Evolutionary conservation across 345 rosid species (phyloP).

Genomic region (Eucalyptus sp.): DNA sequence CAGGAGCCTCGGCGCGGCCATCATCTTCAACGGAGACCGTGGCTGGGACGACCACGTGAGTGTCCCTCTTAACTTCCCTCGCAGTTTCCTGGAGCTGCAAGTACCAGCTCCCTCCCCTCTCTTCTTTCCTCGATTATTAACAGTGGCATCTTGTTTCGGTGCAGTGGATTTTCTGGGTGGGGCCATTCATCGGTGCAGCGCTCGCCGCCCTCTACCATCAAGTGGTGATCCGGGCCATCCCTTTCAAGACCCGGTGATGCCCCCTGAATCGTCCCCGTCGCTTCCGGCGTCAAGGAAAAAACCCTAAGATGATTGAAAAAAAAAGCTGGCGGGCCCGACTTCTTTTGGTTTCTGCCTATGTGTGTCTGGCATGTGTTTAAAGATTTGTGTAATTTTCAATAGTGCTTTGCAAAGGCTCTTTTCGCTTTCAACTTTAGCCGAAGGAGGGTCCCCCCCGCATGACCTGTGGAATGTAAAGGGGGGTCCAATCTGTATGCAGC

Average conservation of each 20-base stretch:
- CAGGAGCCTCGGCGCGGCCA: conserved; percentile 63
- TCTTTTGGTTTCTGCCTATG: neutral
- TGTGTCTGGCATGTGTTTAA: neutral
- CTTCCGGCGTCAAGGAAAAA: neutral
- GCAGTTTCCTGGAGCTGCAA: neutral
- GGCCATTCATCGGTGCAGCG: conserved; percentile 5
- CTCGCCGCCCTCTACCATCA: conserved; percentile 4
- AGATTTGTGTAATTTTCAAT: neutral
- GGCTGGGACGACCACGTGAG: conserved; percentile 60
- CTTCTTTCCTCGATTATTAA: neutral
- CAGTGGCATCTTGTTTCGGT: neutral
- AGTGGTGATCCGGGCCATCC: conserved; percentile 8
- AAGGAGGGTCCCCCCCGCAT: neutral
- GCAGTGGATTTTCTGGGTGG: conserved; percentile 12
- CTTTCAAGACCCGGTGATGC: neutral
- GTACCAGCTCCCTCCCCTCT: neutral
- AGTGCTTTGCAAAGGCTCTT: neutral
- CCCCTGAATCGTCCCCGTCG: neutral
- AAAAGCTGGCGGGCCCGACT: neutral
- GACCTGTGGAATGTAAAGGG: neutral
- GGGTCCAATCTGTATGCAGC: neutral
- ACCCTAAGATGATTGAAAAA: neutral
- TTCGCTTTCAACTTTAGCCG: neutral
- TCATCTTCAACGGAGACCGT: conserved; percentile 38
- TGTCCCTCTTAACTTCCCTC: neutral